Evolutionary conservation across 345 rosid genomes (phyloP), one percentile per base, ranked within the genome.

Genomic region (Populus nigra): DNA sequence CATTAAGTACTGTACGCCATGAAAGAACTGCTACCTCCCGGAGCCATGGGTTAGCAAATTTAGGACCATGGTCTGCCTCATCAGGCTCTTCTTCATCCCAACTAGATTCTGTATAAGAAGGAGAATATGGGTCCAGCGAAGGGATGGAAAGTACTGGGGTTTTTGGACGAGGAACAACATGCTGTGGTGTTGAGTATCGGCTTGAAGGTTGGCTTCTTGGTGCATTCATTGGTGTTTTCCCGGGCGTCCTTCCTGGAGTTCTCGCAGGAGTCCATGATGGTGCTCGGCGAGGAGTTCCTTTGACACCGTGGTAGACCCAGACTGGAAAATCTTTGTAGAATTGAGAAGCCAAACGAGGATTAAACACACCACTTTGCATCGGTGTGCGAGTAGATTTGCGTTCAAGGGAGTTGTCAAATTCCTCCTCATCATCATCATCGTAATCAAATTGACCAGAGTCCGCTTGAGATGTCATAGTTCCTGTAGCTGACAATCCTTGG

Each of bases 241-340:
- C 84, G 15, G 87, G 87, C 8, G 89, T 88, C 69, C 76, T 62
- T 61, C 82, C 89, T 2, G 86, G 91, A 67, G 91, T 88, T 75
- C 84, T 85, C 7, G 86, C 91, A 3, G 89, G 92, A 47, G 89
- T 88, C 94, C 90, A 89, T 5, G 94, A 87, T 0, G 91, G 92
- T 15, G 73, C 84, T 2, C 80, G 88, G 22, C 59, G 87, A 49
- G 94, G 89, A 23, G 91, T 85, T 55, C 89, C 81, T 35, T 76
- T 83, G 5, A 89, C 87, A 38, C 92, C 88, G 70, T 83, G 79
- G 83, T 88, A 89, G 73, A 89, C 23, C 94, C 94, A 91, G 45
- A 81, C 88, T 2, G 88, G 82, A 76, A 91, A 91, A 15, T 91
- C 92, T 75, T 86, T 89, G 84, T 91, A 87, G 83, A 91, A 89